These are phyloP conservation scores for Beauveria pseudobassiana DNA, from an alignment of 2,329 filamentous ascomycete genomes.

Conservation along the genomic window DNA sequence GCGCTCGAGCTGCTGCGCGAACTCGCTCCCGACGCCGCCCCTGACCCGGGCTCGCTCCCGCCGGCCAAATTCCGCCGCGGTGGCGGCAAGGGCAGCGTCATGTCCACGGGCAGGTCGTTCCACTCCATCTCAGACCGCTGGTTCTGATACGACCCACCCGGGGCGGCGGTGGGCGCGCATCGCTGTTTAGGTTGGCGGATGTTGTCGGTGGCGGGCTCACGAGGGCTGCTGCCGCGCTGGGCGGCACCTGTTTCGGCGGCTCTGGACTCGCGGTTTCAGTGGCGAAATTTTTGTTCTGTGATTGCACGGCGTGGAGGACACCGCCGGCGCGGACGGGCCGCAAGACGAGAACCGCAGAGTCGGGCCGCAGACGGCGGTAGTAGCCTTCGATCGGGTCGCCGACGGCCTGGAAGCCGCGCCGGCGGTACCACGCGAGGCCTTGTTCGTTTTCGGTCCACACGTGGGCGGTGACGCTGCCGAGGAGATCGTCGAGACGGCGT, in stretches of 20 bases:
- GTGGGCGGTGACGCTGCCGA: constrained; percentile 49
- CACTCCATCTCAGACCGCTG: constrained; percentile 52
- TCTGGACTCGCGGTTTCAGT: background rate
- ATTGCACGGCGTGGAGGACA: constrained; percentile 16
- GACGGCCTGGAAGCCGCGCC: constrained; percentile 46
- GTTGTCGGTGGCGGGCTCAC: constrained; percentile 24
- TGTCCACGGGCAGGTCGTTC: constrained; percentile 56
- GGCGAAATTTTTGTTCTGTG: constrained; percentile 11
- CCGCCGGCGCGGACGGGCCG: constrained; percentile 31
- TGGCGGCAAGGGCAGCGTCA: constrained; percentile 28
- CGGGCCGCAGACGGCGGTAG: constrained; percentile 54
- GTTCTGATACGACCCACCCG: constrained; percentile 48
- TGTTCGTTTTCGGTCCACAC: constrained; percentile 62
- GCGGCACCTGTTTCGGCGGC: background rate
- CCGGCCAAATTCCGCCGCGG: constrained; percentile 18
- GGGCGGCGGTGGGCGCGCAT: constrained; percentile 18
- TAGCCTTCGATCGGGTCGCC: constrained; percentile 46
- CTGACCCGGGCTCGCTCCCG: constrained; percentile 28
- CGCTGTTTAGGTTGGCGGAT: constrained; percentile 14
- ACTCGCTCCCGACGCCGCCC: constrained; percentile 40
- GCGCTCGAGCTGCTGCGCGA: constrained; percentile 49
- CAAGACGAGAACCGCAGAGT: constrained; percentile 53
- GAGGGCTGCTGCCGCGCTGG: constrained; percentile 24
- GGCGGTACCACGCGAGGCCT: constrained; percentile 54
- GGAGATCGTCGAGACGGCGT: constrained; percentile 20